Evolutionary conservation across 495 filamentous ascomycete species (phyloP).

Genomic region (Penicillium salamii): DNA sequence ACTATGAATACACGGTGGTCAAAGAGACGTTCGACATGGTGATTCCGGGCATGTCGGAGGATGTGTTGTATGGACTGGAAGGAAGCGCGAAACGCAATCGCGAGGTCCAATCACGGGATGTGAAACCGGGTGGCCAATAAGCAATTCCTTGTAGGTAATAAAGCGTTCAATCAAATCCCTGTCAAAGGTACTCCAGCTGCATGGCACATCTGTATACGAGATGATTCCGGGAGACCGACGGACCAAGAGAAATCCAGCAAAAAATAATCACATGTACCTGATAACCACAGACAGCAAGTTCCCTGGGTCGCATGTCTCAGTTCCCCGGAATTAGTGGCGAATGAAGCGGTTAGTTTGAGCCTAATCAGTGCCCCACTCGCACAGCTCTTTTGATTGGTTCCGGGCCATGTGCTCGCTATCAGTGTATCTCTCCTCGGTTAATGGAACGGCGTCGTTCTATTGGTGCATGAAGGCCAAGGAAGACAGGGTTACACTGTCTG

Average conservation of each 20-base stretch:
- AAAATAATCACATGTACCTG: not conserved
- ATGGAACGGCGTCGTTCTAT: not conserved
- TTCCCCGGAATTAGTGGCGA: not conserved
- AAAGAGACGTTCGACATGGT: constrained; percentile 53
- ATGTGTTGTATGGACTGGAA: constrained; percentile 33
- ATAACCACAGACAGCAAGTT: not conserved
- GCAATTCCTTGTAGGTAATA: no score
- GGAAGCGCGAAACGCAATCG: constrained; percentile 18
- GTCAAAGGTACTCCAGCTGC: no score
- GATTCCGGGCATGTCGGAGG: constrained; percentile 36
- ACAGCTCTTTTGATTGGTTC: not conserved
- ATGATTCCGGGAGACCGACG: constrained; percentile 1
- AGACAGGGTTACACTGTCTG: constrained; percentile 3
- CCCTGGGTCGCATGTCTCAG: not conserved
- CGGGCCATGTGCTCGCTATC: not conserved
- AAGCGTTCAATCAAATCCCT: no score
- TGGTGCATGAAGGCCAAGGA: not conserved
- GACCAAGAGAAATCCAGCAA: not conserved
- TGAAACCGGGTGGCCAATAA: not conserved
- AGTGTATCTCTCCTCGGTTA: constrained; percentile 8
- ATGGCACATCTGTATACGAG: constrained; percentile 1
- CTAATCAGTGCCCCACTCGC: not conserved
- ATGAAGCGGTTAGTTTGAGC: not conserved
- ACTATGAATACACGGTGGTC: constrained; percentile 54
- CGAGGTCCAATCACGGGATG: constrained; percentile 6